Evolutionary conservation across 78 protist species (phyloP).

Genomic region (slime mould (Dictyostelium discoideum)): DNA sequence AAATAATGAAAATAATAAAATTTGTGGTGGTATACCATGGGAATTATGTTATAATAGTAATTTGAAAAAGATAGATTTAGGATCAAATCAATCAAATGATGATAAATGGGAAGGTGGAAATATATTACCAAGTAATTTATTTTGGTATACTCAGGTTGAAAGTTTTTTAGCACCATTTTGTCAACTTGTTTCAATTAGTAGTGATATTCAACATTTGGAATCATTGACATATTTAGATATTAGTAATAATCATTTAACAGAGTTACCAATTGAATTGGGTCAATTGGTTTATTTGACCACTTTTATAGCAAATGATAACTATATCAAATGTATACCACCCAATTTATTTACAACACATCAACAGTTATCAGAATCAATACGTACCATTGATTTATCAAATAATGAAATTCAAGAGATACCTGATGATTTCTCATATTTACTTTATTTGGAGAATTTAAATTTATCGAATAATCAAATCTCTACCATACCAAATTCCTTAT

Average conservation of each 20-base stretch:
- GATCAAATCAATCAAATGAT: slow-evolving; percentile 32
- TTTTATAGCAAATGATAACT: background rate
- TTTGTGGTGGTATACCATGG: slow-evolving; percentile 42
- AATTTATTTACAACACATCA: background rate
- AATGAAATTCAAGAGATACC: slow-evolving; percentile 25
- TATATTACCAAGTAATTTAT: slow-evolving; percentile 30
- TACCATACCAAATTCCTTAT: background rate
- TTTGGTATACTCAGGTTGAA: slow-evolving; percentile 60
- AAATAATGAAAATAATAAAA: background rate
- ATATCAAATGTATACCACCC: background rate
- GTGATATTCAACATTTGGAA: slow-evolving; percentile 59
- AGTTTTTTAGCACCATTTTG: slow-evolving; percentile 18
- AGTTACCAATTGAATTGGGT: slow-evolving; percentile 35
- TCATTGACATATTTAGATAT: slow-evolving; percentile 60
- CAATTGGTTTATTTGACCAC: background rate
- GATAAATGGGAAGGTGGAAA: slow-evolving; percentile 40
- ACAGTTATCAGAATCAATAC: background rate
- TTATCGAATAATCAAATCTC: slow-evolving; percentile 7
- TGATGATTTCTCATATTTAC: background rate
- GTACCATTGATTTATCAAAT: slow-evolving; percentile 23
- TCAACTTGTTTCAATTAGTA: slow-evolving; percentile 26
- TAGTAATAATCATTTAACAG: background rate
- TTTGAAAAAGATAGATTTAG: slow-evolving; percentile 39
- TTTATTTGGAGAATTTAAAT: slow-evolving; percentile 17
- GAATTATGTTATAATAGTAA: slow-evolving; percentile 22